Evolutionary conservation across 2,329 filamentous ascomycete genomes (phyloP).

Genomic region (Xylariomycetidae sp.): DNA sequence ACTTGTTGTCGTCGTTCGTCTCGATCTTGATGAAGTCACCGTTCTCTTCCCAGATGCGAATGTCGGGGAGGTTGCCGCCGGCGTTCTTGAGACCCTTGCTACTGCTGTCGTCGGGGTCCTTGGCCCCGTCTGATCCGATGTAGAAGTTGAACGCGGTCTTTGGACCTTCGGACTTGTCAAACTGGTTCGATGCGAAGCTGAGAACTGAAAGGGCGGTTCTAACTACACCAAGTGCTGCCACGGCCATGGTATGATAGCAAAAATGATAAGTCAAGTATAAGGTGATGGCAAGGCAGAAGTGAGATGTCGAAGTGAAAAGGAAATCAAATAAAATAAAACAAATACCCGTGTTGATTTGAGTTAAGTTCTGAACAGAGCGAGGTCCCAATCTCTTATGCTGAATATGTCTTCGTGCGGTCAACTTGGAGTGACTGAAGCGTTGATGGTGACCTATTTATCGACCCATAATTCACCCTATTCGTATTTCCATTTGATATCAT

Average conservation of each 20-base stretch:
- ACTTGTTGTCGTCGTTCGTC: slow-evolving; percentile 2
- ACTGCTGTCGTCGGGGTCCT: not conserved
- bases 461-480: too few species aligned
- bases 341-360: too few species aligned
- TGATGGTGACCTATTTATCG: too few species aligned
- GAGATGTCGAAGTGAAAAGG: too few species aligned
- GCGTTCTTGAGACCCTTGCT: not conserved
- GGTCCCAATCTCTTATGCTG: too few species aligned
- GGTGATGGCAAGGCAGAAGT: too few species aligned
- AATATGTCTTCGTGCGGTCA: too few species aligned
- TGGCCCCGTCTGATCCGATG: slow-evolving; percentile 1
- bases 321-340: too few species aligned
- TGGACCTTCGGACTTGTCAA: slow-evolving; percentile 1
- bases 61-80: slow-evolving; percentile 1
- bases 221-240: slow-evolving; percentile 1
- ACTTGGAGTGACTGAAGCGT: too few species aligned
- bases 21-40: slow-evolving; percentile 1
- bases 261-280: too few species aligned
- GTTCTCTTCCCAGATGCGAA: slow-evolving; percentile 2
- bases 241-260: slow-evolving; percentile 1
- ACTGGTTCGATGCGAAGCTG: not conserved
- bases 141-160: slow-evolving; percentile 3
- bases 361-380: too few species aligned
- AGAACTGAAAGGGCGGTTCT: not conserved
- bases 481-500: too few species aligned